Evolutionary conservation across 2,329 filamentous ascomycete species (phyloP), one percentile per base, ranked within the genome.

Genomic region (Akanthomyces muscarius): DNA sequence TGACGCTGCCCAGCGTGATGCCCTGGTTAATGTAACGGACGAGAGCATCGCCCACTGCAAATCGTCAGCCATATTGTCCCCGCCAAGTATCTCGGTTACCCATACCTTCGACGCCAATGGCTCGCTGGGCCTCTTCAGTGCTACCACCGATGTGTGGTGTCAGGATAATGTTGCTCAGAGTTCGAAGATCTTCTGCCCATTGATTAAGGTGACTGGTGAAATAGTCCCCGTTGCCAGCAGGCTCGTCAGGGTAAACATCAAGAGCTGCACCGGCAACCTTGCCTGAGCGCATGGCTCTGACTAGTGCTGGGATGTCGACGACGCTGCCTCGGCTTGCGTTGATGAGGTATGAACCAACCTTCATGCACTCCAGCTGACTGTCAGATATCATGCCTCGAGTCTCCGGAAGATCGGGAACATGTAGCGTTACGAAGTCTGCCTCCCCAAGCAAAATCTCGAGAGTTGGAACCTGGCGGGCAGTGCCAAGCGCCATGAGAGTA

Each of bases 131-230:
- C 78, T 99, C 95, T 78, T 99, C 95, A 0, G 95, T 99, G 77
- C 92, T 97, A 62, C 95, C 95, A 70, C 95, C 95, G 72, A 99
- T 98, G 76, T 99, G 95, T 25, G 95, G 95, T 1, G 94, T 97
- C 56, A 99, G 83, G 69, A 99, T 96, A 68, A 99, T 82, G 79
- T 99, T 99, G 78, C 89, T 95, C 65, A 98, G 81, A 59, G 84
- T 84, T 61, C 91, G 87, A 54, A 99, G 85, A 65, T 97, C 93
- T 71, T 93, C 88, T 33, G 87, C 89, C 91, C 92, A 99, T 11
- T 78, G 68, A 77, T 97, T 97, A 64, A 99, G 82, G 54, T 85
- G 81, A 74, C 86, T 89, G 76, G 87, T 93, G 81, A 99, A 99
- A 78, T 97, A 96, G 73, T 96, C 90, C 64, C 95, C 95, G 74